Evolutionary conservation across 805 yeast genomes (phyloP), one percentile per base, ranked within the genome.

Genomic region (Ascoidea rubescens): DNA sequence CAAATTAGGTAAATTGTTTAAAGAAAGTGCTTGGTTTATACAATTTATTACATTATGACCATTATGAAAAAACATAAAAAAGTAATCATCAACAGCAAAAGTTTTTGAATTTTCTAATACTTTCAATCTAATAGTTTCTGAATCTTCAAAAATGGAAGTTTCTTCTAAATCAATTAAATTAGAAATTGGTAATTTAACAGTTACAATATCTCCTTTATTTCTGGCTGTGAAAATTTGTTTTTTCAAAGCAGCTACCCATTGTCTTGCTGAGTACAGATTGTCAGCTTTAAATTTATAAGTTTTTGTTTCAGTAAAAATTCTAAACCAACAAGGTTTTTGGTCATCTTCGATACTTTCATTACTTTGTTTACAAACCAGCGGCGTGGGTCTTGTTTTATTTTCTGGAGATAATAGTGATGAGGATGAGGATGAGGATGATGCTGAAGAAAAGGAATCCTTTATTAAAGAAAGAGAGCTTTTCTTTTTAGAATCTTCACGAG

Each of bases 211-310:
- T 12, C 82, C 82, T 30, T 74, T 71, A 63, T 87, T 85, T 51
- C 84, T 73, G 46, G 84, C 74, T 1, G 89, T 73, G 66, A 91
- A 91, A 1, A 87, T 79, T 51, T 83, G 82, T 59, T 85, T 87
- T 57, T 84, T 86, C 47, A 91, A 65, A 7, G 75, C 68, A 51
- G 82, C 80, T 48, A 78, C 82, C 98, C 98, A 91, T 16, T 82
- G 76, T 54, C 85, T 73, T 0, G 97, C 97, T 5, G 82, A 69
- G 55, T 73, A 79, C 14, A 77, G 66, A 30, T 84, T 80, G 60
- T 90, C 96, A 1, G 95, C 85, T 55, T 76, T 74, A 58, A 90
- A 84, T 46, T 74, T 72, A 63, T 82, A 82, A 0, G 77, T 72
- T 56, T 78, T 75, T 33, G 73, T 70, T 46, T 74, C 79, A 1